Evolutionary conservation across 2,329 filamentous ascomycete genomes (phyloP).

Genomic region (Aspergillus sp.): DNA sequence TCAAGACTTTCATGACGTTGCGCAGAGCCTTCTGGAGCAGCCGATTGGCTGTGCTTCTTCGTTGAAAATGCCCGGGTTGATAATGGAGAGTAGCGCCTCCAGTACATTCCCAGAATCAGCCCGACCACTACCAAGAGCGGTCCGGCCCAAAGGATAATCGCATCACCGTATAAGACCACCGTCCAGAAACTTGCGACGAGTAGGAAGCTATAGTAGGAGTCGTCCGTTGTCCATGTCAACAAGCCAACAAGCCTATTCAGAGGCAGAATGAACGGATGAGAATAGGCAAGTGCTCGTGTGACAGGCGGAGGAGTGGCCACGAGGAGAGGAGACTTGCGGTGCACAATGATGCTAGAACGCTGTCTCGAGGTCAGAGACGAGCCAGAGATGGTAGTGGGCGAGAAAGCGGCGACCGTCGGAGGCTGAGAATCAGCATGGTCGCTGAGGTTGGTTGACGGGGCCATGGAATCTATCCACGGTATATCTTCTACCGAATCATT

Average conservation of each 20-base stretch:
- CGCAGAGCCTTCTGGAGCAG: slow-evolving; percentile 61
- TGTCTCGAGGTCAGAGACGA: slow-evolving; percentile 69
- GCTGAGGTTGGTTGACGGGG: slow-evolving; percentile 41
- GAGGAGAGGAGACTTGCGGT: slow-evolving; percentile 92
- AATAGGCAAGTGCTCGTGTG: slow-evolving; percentile 90
- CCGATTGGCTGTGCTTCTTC: slow-evolving; percentile 59
- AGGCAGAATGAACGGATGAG: slow-evolving; percentile 88
- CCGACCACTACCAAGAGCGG: slow-evolving; percentile 77
- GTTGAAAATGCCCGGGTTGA: slow-evolving; percentile 79
- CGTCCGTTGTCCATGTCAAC: slow-evolving; percentile 88
- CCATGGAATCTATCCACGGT: slow-evolving; percentile 57
- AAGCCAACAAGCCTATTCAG: slow-evolving; percentile 83
- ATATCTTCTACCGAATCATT: slow-evolving; percentile 40
- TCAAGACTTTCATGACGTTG: slow-evolving; percentile 92
- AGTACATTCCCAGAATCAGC: slow-evolving; percentile 90
- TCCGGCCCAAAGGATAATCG: slow-evolving; percentile 75
- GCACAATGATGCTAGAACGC: slow-evolving; percentile 87
- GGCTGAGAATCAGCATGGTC: slow-evolving; percentile 49
- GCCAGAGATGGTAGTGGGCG: slow-evolving; percentile 74
- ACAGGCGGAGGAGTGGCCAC: slow-evolving; percentile 93
- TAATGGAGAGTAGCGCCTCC: slow-evolving; percentile 81
- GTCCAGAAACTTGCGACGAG: slow-evolving; percentile 85
- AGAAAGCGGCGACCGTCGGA: slow-evolving; percentile 86
- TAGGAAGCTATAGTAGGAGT: slow-evolving; percentile 96
- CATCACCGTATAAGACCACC: slow-evolving; percentile 79